These are phyloP conservation scores for Aspergillus saccharolyticus DNA, from an alignment of 495 filamentous ascomycete genomes.

Conservation along the genomic window DNA sequence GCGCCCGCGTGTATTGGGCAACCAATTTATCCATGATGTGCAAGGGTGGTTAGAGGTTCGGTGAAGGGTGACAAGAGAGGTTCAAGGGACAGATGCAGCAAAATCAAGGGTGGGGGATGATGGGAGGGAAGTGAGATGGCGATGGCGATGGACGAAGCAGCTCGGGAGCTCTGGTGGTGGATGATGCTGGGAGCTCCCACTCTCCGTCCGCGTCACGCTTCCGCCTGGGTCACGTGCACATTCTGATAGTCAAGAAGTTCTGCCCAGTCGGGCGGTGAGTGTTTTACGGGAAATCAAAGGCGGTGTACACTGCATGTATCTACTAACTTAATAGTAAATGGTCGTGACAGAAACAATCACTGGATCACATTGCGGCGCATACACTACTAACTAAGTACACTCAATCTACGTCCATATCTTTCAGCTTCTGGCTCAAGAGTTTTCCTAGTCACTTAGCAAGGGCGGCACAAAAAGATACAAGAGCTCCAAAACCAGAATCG, in stretches of 20 bases:
- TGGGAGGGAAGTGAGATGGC: slow-evolving; percentile 15
- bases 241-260: too few relatives aligned
- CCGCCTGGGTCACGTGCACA: slow-evolving; percentile 43
- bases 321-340: too few relatives aligned
- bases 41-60: slow-evolving; percentile 7
- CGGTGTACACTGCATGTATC: too few relatives aligned
- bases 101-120: slow-evolving; percentile 7
- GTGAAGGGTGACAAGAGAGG: background rate
- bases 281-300: too few relatives aligned
- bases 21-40: slow-evolving; percentile 86
- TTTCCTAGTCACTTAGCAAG: too few relatives aligned
- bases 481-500: background rate
- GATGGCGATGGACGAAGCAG: slow-evolving; percentile 17
- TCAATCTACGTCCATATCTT: background rate
- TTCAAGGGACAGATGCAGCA: background rate
- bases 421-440: too few relatives aligned
- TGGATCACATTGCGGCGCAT: background rate
- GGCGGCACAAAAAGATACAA: background rate
- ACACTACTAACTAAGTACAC: background rate
- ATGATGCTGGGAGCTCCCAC: slow-evolving; percentile 31
- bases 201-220: slow-evolving; percentile 42
- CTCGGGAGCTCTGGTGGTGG: slow-evolving; percentile 17
- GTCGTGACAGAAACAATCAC: too few relatives aligned
- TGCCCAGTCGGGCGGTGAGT: too few relatives aligned
- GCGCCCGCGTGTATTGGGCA: slow-evolving; percentile 75